Base-by-base conservation (phyloP, 768 basidiomycete genomes). In the Boletus rex-veris region DNA sequence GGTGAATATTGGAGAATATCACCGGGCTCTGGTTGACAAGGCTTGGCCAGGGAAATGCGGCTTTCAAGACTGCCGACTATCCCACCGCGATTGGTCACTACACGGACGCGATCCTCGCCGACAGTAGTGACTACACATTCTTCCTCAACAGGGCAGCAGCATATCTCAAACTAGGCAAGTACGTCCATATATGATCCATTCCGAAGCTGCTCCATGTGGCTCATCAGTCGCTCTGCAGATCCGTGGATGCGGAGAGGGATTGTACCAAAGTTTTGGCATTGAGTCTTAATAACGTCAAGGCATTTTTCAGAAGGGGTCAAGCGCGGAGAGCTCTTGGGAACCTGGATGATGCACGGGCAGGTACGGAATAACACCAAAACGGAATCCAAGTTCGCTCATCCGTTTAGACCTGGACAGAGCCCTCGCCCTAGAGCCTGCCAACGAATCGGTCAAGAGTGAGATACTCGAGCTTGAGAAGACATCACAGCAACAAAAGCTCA, bases 131-230 rank as follows among this genome's bases (percentile, higher is more conserved):
- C 62, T 75, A 81, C n/a, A 88, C 90, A 0, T 89, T 86, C 58
- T 84, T 87, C 33, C 77, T 95, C 33, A 98, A 98, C 66, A 83
- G 95, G 41, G 90, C 92, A 4, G 89, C 91, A 35, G 91, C 92
- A 26, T 95, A 95, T 75, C 80, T 98, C 56, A 95, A 93, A 78
- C 81, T 96, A 74, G 86, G 84, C 81, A 97, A 96, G 93, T 93
- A 77, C 75, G 92, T 86, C 71, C 46, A 6, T 30, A 10, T 1
- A 31, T 24, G 21, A 43, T 19, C 6, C 24, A 26, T 24, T 18
- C 42, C 38, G 45, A 30, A 24, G n/a, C 31, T 16, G 30, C 42
- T 40, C 35, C 52, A 41, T n/a, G 43, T 3, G 10, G 7, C 52
- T 57, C 42, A 55, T 52, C 40, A 44, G 45, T 26, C 42, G 50